Evolutionary conservation across 192 early-diverging fungal species (phyloP).

Genomic region (Chytriomyces confervae): DNA sequence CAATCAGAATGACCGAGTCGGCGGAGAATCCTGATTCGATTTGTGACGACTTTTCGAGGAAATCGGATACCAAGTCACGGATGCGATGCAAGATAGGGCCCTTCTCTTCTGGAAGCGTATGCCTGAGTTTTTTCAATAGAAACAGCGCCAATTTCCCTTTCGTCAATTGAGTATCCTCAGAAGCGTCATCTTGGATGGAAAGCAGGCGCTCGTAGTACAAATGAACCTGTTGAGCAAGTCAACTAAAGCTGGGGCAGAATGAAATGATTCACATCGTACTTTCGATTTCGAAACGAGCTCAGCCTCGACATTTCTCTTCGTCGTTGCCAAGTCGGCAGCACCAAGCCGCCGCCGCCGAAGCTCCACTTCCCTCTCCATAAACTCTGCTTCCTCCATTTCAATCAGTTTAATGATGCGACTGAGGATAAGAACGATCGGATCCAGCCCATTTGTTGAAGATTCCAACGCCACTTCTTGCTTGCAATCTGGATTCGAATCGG

Average conservation of each 20-base stretch:
- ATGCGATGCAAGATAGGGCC: no score
- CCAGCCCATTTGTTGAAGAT: conserved; percentile 9
- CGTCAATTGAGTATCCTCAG: neutral
- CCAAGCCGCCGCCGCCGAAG: conserved; percentile 71
- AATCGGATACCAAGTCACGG: no score
- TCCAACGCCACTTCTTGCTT: neutral
- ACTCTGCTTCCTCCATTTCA: conserved; percentile 49
- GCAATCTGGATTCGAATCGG: neutral
- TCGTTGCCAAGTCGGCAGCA: conserved; percentile 64
- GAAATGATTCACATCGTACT: conserved; percentile 4
- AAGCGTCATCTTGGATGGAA: neutral
- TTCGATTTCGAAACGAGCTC: conserved; percentile 61
- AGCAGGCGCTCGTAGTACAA: conserved; percentile 6
- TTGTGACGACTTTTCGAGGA: neutral
- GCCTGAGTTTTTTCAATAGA: conserved; percentile 25
- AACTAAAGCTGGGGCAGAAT: no score
- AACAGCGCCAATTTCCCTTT: conserved; percentile 10
- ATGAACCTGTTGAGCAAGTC: neutral
- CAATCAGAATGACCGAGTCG: neutral
- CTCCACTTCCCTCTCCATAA: conserved; percentile 65
- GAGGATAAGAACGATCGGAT: conserved; percentile 36
- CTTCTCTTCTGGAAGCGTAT: neutral
- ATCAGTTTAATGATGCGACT: conserved; percentile 51
- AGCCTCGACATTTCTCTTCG: conserved; percentile 65
- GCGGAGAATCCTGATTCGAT: neutral